Evolutionary conservation across 495 filamentous ascomycete genomes (phyloP).

Genomic region (Immersiella caudata): DNA sequence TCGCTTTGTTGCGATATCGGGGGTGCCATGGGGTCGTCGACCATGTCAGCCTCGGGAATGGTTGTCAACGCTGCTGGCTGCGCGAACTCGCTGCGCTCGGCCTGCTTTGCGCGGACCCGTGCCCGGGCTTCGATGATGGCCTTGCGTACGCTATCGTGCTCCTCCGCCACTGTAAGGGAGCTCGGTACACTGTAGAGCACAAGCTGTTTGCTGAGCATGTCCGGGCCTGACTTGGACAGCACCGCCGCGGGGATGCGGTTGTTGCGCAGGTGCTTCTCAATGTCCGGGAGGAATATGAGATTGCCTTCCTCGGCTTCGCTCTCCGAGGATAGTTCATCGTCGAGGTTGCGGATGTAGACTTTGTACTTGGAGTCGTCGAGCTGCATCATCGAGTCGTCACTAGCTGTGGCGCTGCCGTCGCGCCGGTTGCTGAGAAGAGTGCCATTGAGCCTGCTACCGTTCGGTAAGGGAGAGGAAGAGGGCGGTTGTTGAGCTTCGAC

Average conservation of each 20-base stretch:
- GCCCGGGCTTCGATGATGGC: conserved; percentile 82
- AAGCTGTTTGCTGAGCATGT: conserved; percentile 63
- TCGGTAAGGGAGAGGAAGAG: conserved; percentile 7
- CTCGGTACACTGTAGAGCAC: conserved; percentile 80
- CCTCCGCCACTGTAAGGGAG: conserved; percentile 73
- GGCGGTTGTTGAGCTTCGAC: conserved; percentile 43
- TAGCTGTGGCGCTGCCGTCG: conserved; percentile 5
- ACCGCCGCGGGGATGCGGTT: conserved; percentile 67
- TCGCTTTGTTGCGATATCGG: conserved; percentile 1
- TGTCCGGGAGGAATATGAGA: conserved; percentile 79
- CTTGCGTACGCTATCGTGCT: conserved; percentile 80
- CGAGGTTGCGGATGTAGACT: conserved; percentile 88
- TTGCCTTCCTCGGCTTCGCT: conserved; percentile 51
- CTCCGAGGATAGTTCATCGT: conserved; percentile 76
- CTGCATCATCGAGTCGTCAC: conserved; percentile 70
- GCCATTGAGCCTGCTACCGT: background rate
- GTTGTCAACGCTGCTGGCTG: background rate
- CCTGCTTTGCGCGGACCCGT: conserved; percentile 57
- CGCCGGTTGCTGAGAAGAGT: background rate
- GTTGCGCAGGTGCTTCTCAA: conserved; percentile 69
- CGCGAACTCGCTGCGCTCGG: conserved; percentile 16
- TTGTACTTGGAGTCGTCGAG: conserved; percentile 85
- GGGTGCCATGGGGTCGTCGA: background rate
- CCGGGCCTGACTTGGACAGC: conserved; percentile 46
- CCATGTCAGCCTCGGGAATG: conserved; percentile 1